Percentiles rank a stretch among this genome's conserved stretches.
phyloP scores from a whole-genome alignment of 2,329 filamentous ascomycete genomes.

The Chaetothyriales sp. region DNA sequence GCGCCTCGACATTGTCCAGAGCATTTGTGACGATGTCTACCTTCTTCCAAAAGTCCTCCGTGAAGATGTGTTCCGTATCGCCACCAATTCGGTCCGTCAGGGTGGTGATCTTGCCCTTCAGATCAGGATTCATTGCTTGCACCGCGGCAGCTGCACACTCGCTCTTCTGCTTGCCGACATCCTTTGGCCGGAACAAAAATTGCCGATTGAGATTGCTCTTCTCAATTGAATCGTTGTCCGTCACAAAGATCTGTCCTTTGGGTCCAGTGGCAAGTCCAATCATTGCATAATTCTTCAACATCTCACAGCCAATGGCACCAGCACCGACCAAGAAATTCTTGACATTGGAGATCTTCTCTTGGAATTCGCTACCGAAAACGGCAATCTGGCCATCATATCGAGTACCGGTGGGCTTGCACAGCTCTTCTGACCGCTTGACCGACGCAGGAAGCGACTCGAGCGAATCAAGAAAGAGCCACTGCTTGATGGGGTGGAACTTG shows the following conservation, averaged over 20 bases:
- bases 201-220: slow-evolving; percentile 97
- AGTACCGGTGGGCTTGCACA: slow-evolving; percentile 70
- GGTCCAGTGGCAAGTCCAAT: slow-evolving; percentile 84
- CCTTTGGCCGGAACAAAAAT: slow-evolving; percentile 84
- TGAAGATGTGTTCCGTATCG: slow-evolving; percentile 88
- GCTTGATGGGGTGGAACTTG: slow-evolving; percentile 90
- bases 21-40: slow-evolving; percentile 93
- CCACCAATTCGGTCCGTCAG: slow-evolving; percentile 79
- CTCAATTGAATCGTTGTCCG: slow-evolving; percentile 97
- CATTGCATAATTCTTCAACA: slow-evolving; percentile 99
- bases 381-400: slow-evolving; percentile 96
- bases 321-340: slow-evolving; percentile 92
- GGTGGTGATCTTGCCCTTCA: slow-evolving; percentile 71
- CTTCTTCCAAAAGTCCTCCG: slow-evolving; percentile 77
- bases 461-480: slow-evolving; percentile 96
- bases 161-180: slow-evolving; percentile 94
- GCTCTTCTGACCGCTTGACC: slow-evolving; percentile 62
- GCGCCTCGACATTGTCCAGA: slow-evolving; percentile 90
- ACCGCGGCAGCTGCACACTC: slow-evolving; percentile 85
- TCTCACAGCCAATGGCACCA: slow-evolving; percentile 95
- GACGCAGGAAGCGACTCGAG: slow-evolving; percentile 82
- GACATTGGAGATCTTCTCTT: slow-evolving; percentile 81
- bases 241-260: slow-evolving; percentile 77
- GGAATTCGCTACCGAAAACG: slow-evolving; percentile 85
- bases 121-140: slow-evolving; percentile 86